A percentile compares a stretch with the other conserved stretches of the same genome.
Conservation (phyloP, 306 rosid genomes). For the Cucurbita argyrosperma region DNA sequence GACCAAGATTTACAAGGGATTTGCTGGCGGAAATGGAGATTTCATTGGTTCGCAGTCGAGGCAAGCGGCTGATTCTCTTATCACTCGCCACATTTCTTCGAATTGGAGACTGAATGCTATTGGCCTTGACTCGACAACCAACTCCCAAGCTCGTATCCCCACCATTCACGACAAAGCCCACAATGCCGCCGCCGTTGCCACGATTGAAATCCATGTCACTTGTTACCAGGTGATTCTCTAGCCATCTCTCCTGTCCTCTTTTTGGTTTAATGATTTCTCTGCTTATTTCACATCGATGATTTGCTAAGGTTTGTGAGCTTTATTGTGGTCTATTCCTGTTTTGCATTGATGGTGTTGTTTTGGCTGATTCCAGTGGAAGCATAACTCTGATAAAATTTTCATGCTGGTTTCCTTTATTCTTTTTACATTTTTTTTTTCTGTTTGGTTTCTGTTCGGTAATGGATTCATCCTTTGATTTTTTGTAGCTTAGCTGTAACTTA, state of each 20-base stretch:
- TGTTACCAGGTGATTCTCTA: conserved; percentile 67
- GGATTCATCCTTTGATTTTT: not conserved
- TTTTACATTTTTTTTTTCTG: too few species aligned
- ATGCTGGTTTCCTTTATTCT: not conserved
- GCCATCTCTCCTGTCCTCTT: not conserved
- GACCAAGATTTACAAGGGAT: conserved; percentile 12
- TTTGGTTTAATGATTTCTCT: not conserved
- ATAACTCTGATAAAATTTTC: not conserved
- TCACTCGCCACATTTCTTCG: conserved; percentile 8
- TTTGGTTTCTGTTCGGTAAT: not conserved
- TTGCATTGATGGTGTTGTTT: not conserved
- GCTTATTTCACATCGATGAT: not conserved
- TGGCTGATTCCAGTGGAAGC: not conserved
- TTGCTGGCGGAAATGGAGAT: conserved; percentile 24
- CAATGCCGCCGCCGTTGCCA: conserved; percentile 18
- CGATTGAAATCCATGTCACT: conserved; percentile 61
- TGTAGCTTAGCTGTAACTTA: not conserved
- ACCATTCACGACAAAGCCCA: conserved; percentile 19
- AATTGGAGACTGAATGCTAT: conserved; percentile 38
- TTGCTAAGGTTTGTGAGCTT: not conserved
- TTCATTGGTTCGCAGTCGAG: conserved; percentile 19
- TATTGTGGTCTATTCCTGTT: not conserved
- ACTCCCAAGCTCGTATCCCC: conserved; percentile 16
- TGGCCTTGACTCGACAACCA: conserved; percentile 7
- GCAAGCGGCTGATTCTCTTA: conserved; percentile 13